Evolutionary conservation across 1,284 basidiomycete species (phyloP).

Genomic region (Grifola frondosa): DNA sequence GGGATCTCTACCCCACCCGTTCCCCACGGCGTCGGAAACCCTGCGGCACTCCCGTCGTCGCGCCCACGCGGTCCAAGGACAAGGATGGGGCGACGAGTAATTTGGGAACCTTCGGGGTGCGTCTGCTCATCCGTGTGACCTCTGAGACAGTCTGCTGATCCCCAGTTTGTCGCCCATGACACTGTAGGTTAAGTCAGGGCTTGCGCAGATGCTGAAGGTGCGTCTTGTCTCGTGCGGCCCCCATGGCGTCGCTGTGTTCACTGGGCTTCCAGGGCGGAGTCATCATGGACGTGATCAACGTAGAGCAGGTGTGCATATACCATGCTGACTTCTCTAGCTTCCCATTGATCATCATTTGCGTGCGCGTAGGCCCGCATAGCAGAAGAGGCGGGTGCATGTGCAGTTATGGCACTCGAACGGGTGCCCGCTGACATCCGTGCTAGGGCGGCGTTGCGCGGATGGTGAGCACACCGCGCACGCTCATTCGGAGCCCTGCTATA

Average conservation of each 20-base stretch:
- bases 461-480: conserved; percentile 47
- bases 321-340: conserved; percentile 2
- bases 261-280: conserved; percentile 66
- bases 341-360: conserved; percentile 10
- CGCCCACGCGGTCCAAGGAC: conserved; percentile 56
- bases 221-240: too few species aligned
- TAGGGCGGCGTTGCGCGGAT: conserved; percentile 90
- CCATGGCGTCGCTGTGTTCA: conserved; percentile 21
- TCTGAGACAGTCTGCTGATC: conserved; percentile 5
- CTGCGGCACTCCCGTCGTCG: conserved; percentile 38
- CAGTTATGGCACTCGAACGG: conserved; percentile 96
- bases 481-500: conserved; percentile 1
- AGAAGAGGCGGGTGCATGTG: conserved; percentile 96
- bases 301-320: conserved; percentile 65
- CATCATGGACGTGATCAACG: conserved; percentile 91
- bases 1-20: conserved; percentile 28
- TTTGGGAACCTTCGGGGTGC: conserved; percentile 82
- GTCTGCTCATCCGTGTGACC: conserved; percentile 3
- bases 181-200: conserved; percentile 83
- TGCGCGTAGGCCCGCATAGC: conserved; percentile 82
- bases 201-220: conserved; percentile 95
- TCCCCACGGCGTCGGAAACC: conserved; percentile 34
- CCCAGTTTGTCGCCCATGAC: conserved; percentile 2
- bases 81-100: conserved; percentile 61
- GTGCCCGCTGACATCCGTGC: conserved; percentile 95